Evolutionary conservation across 371 early-diverging fungal species (phyloP).

Genomic region (Haplosporangium sp.): DNA sequence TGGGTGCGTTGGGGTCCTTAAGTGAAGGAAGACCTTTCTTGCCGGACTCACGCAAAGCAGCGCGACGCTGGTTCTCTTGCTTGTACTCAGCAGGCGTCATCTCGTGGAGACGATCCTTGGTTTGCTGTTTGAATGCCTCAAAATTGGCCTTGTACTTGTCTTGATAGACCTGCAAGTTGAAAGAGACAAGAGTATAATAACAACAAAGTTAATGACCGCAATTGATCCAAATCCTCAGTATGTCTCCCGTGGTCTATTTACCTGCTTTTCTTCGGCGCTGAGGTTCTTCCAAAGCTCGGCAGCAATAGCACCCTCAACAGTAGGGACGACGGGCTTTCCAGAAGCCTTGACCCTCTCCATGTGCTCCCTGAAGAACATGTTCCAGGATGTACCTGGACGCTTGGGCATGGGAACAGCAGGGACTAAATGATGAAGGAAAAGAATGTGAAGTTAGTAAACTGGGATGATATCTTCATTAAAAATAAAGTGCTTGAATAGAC

Average conservation of each 20-base stretch:
- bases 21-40: constrained; percentile 57
- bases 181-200: not conserved
- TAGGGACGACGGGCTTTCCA: constrained; percentile 48
- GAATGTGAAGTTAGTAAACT: too few species aligned
- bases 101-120: constrained; percentile 55
- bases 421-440: too few species aligned
- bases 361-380: constrained; percentile 59
- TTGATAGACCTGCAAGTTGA: constrained; percentile 37
- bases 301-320: constrained; percentile 28
- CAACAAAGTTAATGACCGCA: not conserved
- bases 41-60: constrained; percentile 52
- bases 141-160: constrained; percentile 49
- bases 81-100: constrained; percentile 62
- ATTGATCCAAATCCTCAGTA: not conserved
- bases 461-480: too few species aligned
- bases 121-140: constrained; percentile 42
- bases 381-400: constrained; percentile 64
- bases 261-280: constrained; percentile 24
- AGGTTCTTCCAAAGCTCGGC: constrained; percentile 38
- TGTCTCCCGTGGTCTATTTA: too few species aligned
- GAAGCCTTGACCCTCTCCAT: constrained; percentile 40
- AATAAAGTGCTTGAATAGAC: too few species aligned
- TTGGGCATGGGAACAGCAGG: constrained; percentile 55
- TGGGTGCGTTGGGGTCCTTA: constrained; percentile 73
- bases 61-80: constrained; percentile 62